Evolutionary conservation across 257 asterid species (phyloP), one percentile per base, ranked within the genome.

Genomic region (Apocynum venetum): DNA sequence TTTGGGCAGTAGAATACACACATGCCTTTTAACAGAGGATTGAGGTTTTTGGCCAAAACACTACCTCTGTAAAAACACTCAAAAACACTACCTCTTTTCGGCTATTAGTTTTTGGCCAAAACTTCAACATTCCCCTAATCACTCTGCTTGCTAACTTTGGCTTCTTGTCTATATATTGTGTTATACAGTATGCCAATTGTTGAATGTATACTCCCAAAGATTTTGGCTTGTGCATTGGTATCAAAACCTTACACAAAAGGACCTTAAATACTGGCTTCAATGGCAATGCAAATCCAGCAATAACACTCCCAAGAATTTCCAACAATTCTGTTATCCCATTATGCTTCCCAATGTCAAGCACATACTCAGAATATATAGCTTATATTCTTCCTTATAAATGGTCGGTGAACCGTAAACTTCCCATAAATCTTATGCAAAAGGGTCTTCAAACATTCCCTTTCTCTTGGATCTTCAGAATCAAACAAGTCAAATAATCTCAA

Each of bases 251-350:
- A 83, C 85, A 87, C 83, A 94, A 83, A 78, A 92, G 89, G 40
- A 89, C 83, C 86, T 89, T 94, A 80, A 92, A 97, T 89, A 92
- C 98, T 80, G 91, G 97, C 82, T 94, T 92, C 76, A 92, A 80
- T 36, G 97, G 98, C 86, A 92, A 68, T 35, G 98, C 91, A 52
- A 94, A 94, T 19, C 98, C 98, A 1, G 96, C 88, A 51, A 94
- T 92, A 75, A 94, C 97, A 82, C 98, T 94, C 78, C 97, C 97
- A 4, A 92, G 89, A 74, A 94, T 89, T 86, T 94, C 98, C 86
- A 94, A 82, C 74, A 94, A 72, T 77, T 94, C 98, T 0, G 97
- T 88, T 67, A 92, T 89, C 74, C 98, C 97, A 64, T 86, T 91
- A 71, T 91, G 97, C 76, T 88, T 92, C 83, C 89, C 94, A 1